These are phyloP conservation scores for Francoa sonchifolia DNA, from an alignment of 441 rosid genomes.

Conservation along the genomic window DNA sequence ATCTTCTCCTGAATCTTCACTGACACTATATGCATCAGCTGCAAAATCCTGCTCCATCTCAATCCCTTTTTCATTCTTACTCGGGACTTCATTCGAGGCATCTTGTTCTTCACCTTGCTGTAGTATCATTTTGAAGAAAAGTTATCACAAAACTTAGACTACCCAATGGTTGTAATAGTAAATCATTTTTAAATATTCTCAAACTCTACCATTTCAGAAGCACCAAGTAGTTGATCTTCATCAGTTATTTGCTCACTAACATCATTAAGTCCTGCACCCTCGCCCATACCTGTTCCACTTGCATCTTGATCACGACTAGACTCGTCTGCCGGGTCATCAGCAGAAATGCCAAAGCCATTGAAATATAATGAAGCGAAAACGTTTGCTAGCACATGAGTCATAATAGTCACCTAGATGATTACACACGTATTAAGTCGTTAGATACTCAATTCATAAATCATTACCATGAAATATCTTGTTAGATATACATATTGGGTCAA, in stretches of 20 bases:
- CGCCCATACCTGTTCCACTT: constrained; percentile 94
- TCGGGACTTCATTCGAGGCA: constrained; percentile 38
- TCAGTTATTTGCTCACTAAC: constrained; percentile 86
- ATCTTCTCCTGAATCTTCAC: constrained; percentile 64
- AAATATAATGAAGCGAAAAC: constrained; percentile 62
- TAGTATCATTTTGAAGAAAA: constrained; percentile 14
- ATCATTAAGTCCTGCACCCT: constrained; percentile 76
- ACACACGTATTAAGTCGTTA: background rate
- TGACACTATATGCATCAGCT: constrained; percentile 62
- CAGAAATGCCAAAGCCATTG: constrained; percentile 63
- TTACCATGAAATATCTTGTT: no score
- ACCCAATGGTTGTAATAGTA: background rate
- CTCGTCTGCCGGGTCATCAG: constrained; percentile 54
- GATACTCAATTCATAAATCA: background rate
- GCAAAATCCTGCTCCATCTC: constrained; percentile 87
- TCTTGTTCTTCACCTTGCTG: constrained; percentile 70
- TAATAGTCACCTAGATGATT: constrained; percentile 51
- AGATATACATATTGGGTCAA: no score
- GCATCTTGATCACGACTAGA: constrained; percentile 35
- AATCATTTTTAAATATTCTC: constrained; percentile 1
- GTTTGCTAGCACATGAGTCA: constrained; percentile 67
- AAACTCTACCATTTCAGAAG: constrained; percentile 50
- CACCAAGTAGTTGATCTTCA: constrained; percentile 81
- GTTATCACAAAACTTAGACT: constrained; percentile 5
- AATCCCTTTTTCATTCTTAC: constrained; percentile 70